Evolutionary conservation across 2,329 filamentous ascomycete genomes (phyloP).

Genomic region (Trematosphaeria pertusa): DNA sequence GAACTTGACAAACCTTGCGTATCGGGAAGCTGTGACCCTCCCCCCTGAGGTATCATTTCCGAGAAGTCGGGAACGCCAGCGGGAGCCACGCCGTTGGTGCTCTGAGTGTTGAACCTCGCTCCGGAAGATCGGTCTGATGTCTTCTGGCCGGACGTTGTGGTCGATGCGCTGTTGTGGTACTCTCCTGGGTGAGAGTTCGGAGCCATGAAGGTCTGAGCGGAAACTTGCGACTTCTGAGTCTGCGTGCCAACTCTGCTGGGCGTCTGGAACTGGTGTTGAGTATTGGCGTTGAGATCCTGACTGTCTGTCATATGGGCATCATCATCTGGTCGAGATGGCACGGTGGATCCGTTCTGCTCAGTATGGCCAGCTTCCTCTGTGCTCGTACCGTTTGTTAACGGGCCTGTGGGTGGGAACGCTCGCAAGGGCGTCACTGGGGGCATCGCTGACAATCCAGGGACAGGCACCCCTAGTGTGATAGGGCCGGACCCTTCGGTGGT

Average conservation of each 20-base stretch:
- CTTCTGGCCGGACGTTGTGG: slow-evolving; percentile 81
- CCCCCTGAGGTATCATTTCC: slow-evolving; percentile 56
- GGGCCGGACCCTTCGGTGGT: slow-evolving; percentile 53
- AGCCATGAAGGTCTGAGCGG: slow-evolving; percentile 66
- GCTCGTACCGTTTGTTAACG: slow-evolving; percentile 65
- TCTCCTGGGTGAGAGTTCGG: slow-evolving; percentile 65
- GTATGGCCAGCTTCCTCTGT: slow-evolving; percentile 40
- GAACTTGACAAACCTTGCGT: slow-evolving; percentile 62
- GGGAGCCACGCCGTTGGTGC: slow-evolving; percentile 67
- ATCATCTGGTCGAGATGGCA: slow-evolving; percentile 49
- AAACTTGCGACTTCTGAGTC: slow-evolving; percentile 69
- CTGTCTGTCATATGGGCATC: slow-evolving; percentile 55
- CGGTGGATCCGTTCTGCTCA: slow-evolving; percentile 52
- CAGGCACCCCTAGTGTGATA: slow-evolving; percentile 66
- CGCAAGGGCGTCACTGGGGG: slow-evolving; percentile 53
- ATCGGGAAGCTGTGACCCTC: slow-evolving; percentile 68
- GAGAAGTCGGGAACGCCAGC: slow-evolving; percentile 63
- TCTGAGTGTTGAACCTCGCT: slow-evolving; percentile 70
- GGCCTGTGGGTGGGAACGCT: slow-evolving; percentile 53
- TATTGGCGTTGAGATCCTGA: slow-evolving; percentile 45
- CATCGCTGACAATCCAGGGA: slow-evolving; percentile 58
- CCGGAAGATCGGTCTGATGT: slow-evolving; percentile 76
- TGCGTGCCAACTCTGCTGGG: slow-evolving; percentile 38
- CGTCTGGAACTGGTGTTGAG: slow-evolving; percentile 42
- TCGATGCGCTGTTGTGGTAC: slow-evolving; percentile 86